Base-by-base conservation (phyloP, 176 grass and related monocot species). In the Phyllostachys edulis region DNA sequence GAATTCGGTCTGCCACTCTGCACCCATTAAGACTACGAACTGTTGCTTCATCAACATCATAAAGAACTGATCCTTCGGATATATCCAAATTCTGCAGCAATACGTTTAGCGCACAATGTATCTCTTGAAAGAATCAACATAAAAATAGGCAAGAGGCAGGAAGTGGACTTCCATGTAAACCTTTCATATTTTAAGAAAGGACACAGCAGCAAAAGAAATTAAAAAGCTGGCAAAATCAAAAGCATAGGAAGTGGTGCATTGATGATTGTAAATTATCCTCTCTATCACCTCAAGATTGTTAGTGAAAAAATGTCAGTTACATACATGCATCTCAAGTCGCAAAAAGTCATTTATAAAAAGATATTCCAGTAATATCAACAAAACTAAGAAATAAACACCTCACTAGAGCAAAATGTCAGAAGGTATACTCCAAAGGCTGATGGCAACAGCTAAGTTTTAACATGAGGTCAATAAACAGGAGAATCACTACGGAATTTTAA, bases 1-100 rank as follows among this genome's bases (percentile, higher is more conserved):
- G 90, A 87, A 99, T 99, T 83, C 90, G 93, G 75, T 99, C 97
- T 7, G 91, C 97, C 49, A 92, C 97, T 80, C 97, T 93, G 76
- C 97, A 99, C 34, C 97, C 97, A 87, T 95, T 99, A 75, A 99
- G 93, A 91, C 97, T 99, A 76, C 90, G 89, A 59, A 96, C 91
- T 42, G 93, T 99, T 76, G 88, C 93, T 84, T 99, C 97, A 82
- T 99, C 97, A 51, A 91, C 68, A 56, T 94, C 69, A 81, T 89
- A 96, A 77, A 99, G 97, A 23, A 99, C 91, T 17, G 93, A 92
- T 66, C 83, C 87, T 77, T 96, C 85, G 20, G 97, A 99, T 63
- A 99, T 99, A 77, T 99, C 93, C 89, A 99, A 80, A 44, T 92
- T 86, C 96, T 98, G 83, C 75, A 92, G 54, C 71, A 76, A 27